Evolutionary conservation across 371 early-diverging fungal species (phyloP).

Genomic region (Rhizopus microsporus): DNA sequence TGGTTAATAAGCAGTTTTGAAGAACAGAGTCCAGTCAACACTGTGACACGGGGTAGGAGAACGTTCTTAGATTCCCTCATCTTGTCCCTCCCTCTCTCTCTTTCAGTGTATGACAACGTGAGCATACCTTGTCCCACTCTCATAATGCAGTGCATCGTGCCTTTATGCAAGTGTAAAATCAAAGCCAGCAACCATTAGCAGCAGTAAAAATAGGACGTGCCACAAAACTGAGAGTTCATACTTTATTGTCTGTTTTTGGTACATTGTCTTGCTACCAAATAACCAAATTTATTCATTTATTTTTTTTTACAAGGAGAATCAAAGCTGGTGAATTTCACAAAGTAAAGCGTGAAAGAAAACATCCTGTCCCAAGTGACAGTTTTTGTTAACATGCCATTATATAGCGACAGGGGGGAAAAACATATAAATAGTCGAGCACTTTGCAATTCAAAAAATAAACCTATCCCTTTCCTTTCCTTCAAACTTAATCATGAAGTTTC

Average conservation of each 20-base stretch:
- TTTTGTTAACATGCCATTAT: no score
- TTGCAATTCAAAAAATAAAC: background rate
- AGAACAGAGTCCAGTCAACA: background rate
- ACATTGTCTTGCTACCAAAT: no score
- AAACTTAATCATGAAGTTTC: slow-evolving; percentile 15
- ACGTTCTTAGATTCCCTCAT: background rate
- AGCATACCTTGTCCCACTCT: background rate
- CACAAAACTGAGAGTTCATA: no score
- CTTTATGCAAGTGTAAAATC: background rate
- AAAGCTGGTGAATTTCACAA: no score
- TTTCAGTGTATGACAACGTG: background rate
- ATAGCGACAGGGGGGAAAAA: background rate
- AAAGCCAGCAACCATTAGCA: no score
- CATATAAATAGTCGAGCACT: background rate
- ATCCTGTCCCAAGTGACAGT: no score
- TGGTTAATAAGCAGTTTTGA: no score
- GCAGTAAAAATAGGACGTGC: no score
- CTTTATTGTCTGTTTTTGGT: no score
- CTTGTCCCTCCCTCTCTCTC: background rate
- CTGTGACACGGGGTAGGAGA: background rate
- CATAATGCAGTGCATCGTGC: slow-evolving; percentile 2
- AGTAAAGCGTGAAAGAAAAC: no score
- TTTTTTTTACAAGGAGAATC: no score
- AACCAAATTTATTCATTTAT: no score
- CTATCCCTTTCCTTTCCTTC: background rate